Evolutionary conservation across 441 rosid genomes (phyloP), one percentile per base, ranked within the genome.

Genomic region (Rhodomyrtus psidioides): DNA sequence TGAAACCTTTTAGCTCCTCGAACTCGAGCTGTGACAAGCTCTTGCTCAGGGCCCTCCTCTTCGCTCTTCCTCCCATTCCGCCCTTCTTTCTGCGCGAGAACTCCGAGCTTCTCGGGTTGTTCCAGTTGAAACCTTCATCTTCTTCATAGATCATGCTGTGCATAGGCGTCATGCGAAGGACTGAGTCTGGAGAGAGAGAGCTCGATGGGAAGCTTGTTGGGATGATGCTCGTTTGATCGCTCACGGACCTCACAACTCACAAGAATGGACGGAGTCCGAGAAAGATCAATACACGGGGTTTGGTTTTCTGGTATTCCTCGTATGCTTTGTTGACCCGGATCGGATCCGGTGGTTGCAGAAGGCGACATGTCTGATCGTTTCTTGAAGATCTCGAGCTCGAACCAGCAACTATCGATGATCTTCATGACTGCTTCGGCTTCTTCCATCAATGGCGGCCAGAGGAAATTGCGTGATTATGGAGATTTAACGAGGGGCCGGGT

Each of bases 1-100:
- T 92, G 91, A 96, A 93, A 90, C 99, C 98, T 89, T 93, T 92
- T 26, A 94, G 89, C 91, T 96, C 98, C 81, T 94, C 93, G 82
- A 92, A 91, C 88, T 94, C 96, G 85, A 93, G 88, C 24, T 92
- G 93, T 17, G 97, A 94, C 88, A 94, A 84, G 86, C 97, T 93
- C 91, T 89, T 94, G 70, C 90, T 88, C 12, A 53, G 55, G 30
- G 74, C 62, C 70, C 19, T 51, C 65, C 79, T 92, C 86, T 85
- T 91, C 84, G 85, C 90, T 83, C 85, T 49, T 53, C 86, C 86
- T 21, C 12, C 76, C 56, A 65, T 83, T 79, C 58, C 12, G 57
- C 82, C 70, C 51, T 65, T 28, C 51, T 87, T 55, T 84, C 84
- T 49, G 16, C 51, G 49, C 14, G 79, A 70, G 49, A 39, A 70